phyloP scores from a whole-genome alignment of 2,329 filamentous ascomycete species.

The Ophiognomonia clavigignenti-juglandacearum region DNA sequence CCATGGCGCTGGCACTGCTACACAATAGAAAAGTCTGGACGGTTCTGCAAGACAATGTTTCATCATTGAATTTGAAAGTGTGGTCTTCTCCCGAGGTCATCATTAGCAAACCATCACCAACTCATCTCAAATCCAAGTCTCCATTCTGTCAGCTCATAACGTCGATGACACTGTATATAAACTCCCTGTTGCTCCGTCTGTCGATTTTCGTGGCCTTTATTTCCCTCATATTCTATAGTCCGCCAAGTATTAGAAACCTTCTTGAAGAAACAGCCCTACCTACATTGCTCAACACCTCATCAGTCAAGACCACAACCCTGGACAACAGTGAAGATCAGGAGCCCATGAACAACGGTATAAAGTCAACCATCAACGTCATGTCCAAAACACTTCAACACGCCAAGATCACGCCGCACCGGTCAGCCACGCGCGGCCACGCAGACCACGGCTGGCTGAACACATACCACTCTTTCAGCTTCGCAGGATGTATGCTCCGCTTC shows the following conservation, averaged over 20 bases:
- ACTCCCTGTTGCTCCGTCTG: conserved; percentile 19
- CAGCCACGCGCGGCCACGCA: conserved; percentile 65
- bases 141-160: conserved; percentile 5
- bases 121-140: conserved; percentile 14
- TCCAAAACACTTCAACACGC: conserved; percentile 60
- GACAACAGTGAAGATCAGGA: conserved; percentile 2
- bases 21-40: not conserved
- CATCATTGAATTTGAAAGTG: not conserved
- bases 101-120: conserved; percentile 17
- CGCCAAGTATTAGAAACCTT: conserved; percentile 15
- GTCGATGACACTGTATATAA: conserved; percentile 28
- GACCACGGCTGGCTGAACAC: conserved; percentile 86
- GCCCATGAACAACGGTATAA: conserved; percentile 32
- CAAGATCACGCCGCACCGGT: conserved; percentile 71
- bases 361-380: conserved; percentile 54
- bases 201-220: conserved; percentile 25
- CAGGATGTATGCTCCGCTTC: conserved; percentile 43
- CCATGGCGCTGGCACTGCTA: not conserved
- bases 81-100: too few species aligned
- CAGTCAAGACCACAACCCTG: not conserved
- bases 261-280: conserved; percentile 15
- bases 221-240: conserved; percentile 25
- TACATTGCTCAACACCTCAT: not conserved
- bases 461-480: conserved; percentile 84
- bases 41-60: not conserved